A percentile compares a stretch with the other conserved stretches of the same genome.
Conservation (phyloP, 2,329 filamentous ascomycete species). For the Ceratocystis variospora region DNA sequence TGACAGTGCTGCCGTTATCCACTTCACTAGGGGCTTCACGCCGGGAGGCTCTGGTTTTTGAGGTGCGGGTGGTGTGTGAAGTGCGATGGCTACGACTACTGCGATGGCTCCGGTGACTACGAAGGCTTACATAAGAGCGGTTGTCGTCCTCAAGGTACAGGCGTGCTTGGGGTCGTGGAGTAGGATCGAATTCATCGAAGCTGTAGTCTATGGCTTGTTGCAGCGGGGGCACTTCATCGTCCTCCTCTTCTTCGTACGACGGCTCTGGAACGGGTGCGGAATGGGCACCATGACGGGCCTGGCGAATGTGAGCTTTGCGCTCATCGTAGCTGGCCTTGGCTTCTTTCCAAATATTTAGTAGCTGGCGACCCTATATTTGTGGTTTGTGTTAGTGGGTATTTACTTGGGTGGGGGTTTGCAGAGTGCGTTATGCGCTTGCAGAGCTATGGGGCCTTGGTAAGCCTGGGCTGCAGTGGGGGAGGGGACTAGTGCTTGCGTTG, state of each 20-base stretch:
- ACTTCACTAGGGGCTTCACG: conserved; percentile 20
- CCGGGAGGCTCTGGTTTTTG: conserved; percentile 20
- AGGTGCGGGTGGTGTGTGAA: conserved; percentile 9
- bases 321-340: conserved; percentile 78
- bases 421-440: too few species aligned
- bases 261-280: conserved; percentile 1
- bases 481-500: not conserved
- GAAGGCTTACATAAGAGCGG: conserved; percentile 29
- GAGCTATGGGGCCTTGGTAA: not conserved
- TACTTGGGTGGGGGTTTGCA: too few species aligned
- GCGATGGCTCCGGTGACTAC: conserved; percentile 21
- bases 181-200: conserved; percentile 24
- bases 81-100: conserved; percentile 23
- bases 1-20: conserved; percentile 20
- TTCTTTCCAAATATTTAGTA: conserved; percentile 83
- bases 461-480: not conserved
- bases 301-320: conserved; percentile 68
- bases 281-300: conserved; percentile 34
- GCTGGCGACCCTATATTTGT: conserved; percentile 60
- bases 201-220: conserved; percentile 23
- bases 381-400: conserved; percentile 6
- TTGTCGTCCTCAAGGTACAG: conserved; percentile 27
- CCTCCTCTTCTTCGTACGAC: conserved; percentile 18
- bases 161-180: conserved; percentile 13
- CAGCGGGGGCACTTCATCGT: conserved; percentile 20